phyloP scores from a whole-genome alignment of 164 flowering plant species.

The Stephania yunnanensis region DNA sequence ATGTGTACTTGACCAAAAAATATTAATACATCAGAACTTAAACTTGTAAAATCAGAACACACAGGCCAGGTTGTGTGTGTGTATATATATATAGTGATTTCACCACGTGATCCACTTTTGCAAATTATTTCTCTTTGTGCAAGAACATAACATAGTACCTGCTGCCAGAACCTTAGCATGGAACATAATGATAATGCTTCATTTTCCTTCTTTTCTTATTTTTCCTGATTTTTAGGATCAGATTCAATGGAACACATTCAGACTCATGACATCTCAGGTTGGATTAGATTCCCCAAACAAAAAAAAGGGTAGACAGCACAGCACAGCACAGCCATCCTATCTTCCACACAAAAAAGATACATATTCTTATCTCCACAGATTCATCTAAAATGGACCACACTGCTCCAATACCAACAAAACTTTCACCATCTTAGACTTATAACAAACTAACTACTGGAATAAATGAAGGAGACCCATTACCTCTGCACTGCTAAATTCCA shows the following conservation, averaged over 20 bases:
- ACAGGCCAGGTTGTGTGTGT: too few species aligned
- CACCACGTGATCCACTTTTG: background rate
- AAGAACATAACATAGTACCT: background rate
- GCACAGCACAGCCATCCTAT: background rate
- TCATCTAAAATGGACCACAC: background rate
- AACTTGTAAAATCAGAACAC: too few species aligned
- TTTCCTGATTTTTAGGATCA: background rate
- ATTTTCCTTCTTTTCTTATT: background rate
- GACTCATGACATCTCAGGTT: background rate
- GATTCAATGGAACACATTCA: too few species aligned
- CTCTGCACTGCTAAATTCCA: background rate
- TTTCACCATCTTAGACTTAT: background rate
- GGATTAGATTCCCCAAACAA: background rate
- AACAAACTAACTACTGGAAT: background rate
- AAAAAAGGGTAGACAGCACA: background rate
- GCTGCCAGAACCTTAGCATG: background rate
- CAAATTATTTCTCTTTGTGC: background rate
- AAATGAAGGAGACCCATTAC: background rate
- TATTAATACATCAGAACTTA: too few species aligned
- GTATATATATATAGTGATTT: too few species aligned
- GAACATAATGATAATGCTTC: background rate
- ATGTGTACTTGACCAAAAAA: too few species aligned
- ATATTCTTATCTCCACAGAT: background rate
- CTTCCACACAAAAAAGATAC: background rate
- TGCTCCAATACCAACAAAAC: background rate